Evolutionary conservation across 495 filamentous ascomycete species (phyloP), one percentile per base, ranked within the genome.

Genomic region (Hypoxylon fragiforme): DNA sequence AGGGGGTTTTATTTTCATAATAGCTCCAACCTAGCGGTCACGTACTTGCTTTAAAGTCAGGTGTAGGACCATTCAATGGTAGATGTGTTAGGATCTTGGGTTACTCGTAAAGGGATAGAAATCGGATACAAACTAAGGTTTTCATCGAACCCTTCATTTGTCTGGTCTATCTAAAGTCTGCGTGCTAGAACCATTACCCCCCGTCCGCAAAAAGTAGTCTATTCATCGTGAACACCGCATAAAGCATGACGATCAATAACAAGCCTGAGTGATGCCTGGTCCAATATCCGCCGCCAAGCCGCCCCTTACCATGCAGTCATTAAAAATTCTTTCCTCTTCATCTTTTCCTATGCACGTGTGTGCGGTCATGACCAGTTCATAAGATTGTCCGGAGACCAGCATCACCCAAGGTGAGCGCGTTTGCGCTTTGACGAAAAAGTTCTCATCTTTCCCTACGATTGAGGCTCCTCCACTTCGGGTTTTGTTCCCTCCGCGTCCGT

Each of bases 401-500:
- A 14, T 16, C 13, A 20, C 15, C 15, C 14, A 11, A 16, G 15
- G 24, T 13, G 30, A 12, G 20, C 31, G 26, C 14, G 28, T 19
- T 37, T 39, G 53, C 24, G 35, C 32, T 36, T 46, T 8, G 15
- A 42, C 40, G 32, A 22, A 50, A 24, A 30, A 30, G 40, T 18
- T 20, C 26, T 37, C 7, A 4, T 3, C 6, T 13, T 20, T 28
- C 39, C 62, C 64, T 73, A 68, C 42, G 65, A 65, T 38, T 69
- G 60, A 11, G 64, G 22, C 46, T 71, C 70, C 16, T 64, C 53
- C 6, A 65, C 64, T 67, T 78, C 76, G 15, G 73, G 60, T 67
- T 80, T 77, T 13, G 67, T 47, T 1, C 75, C 63, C 35, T 81
- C 79, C 1, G 77, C 79, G 50, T 83, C 80, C 14, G 77, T 74